A percentile compares a stretch with the other conserved stretches of the same genome.
These are phyloP conservation scores for Marasmius sp. DNA, from an alignment of 1,284 basidiomycete species.

Conservation along the genomic window DNA sequence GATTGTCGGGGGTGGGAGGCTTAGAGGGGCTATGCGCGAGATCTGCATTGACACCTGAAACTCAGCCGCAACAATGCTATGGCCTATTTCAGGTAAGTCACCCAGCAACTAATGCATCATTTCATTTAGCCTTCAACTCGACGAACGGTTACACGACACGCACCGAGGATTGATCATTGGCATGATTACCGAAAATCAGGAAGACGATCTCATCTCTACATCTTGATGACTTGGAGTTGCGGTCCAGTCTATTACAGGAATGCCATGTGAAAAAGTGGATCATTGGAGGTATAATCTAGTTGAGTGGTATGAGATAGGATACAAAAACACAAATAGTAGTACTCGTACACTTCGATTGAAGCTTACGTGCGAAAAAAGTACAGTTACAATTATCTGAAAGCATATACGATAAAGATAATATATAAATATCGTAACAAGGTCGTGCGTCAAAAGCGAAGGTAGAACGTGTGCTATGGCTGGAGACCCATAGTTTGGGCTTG, in stretches of 20 bases:
- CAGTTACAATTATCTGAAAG: constrained; percentile 1
- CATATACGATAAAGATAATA: constrained; percentile 7
- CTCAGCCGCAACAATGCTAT: neutral
- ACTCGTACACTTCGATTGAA: neutral
- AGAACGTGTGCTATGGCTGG: constrained; percentile 31
- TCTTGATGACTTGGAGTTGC: constrained; percentile 1
- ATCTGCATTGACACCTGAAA: neutral
- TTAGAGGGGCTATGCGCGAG: neutral
- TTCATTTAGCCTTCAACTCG: constrained; percentile 4
- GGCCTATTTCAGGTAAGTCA: neutral
- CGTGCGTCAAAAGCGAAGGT: neutral
- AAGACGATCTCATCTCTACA: neutral
- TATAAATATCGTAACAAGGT: constrained; percentile 7
- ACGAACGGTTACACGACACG: neutral
- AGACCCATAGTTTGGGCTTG: constrained; percentile 24
- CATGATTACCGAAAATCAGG: constrained; percentile 8
- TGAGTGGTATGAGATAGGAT: constrained; percentile 1
- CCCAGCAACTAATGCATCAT: constrained; percentile 9
- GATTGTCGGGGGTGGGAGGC: neutral
- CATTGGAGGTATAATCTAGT: constrained; percentile 1
- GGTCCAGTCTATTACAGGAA: neutral
- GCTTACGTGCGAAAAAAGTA: neutral
- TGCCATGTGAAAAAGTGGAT: neutral
- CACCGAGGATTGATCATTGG: neutral
- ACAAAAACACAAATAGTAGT: neutral